phyloP scores from a whole-genome alignment of 108 stramenopile species.

The Discostella stelligeroides region DNA sequence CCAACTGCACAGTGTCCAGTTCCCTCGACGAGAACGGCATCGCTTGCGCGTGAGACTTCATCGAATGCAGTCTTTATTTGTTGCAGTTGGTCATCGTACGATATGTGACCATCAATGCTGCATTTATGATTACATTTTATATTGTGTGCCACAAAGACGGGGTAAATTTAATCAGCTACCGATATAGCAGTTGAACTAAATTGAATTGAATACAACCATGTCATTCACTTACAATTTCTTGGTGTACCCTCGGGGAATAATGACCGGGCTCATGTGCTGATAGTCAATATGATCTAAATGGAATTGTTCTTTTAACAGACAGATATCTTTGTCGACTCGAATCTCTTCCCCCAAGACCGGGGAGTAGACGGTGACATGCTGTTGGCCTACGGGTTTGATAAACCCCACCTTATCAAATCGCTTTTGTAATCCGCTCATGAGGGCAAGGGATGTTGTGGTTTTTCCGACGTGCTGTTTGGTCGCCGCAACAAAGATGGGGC shows the following conservation, averaged over 20 bases:
- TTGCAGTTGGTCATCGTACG: slow-evolving; percentile 64
- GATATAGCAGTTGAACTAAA: not conserved
- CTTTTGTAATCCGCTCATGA: slow-evolving; percentile 91
- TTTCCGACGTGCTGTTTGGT: slow-evolving; percentile 97
- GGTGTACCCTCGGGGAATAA: slow-evolving; percentile 95
- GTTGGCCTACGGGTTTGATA: slow-evolving; percentile 96
- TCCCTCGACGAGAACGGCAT: slow-evolving; percentile 90
- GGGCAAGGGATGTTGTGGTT: slow-evolving; percentile 87
- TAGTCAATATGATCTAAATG: slow-evolving; percentile 88
- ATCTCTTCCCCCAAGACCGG: slow-evolving; percentile 57
- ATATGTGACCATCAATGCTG: slow-evolving; percentile 81
- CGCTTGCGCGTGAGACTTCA: slow-evolving; percentile 52
- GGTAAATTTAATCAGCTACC: not conserved
- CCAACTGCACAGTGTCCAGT: slow-evolving; percentile 98
- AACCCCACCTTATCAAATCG: slow-evolving; percentile 90
- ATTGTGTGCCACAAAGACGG: not conserved
- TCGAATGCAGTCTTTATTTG: slow-evolving; percentile 65
- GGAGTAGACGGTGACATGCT: slow-evolving; percentile 70
- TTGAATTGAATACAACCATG: too few relatives aligned
- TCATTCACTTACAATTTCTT: slow-evolving; percentile 55
- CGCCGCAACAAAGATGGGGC: slow-evolving; percentile 92
- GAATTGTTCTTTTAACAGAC: slow-evolving; percentile 88
- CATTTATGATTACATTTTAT: not conserved
- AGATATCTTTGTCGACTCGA: slow-evolving; percentile 94
- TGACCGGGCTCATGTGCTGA: slow-evolving; percentile 92